Evolutionary conservation across 768 basidiomycete genomes (phyloP).

Genomic region (Pleurotus citrinopileatus): DNA sequence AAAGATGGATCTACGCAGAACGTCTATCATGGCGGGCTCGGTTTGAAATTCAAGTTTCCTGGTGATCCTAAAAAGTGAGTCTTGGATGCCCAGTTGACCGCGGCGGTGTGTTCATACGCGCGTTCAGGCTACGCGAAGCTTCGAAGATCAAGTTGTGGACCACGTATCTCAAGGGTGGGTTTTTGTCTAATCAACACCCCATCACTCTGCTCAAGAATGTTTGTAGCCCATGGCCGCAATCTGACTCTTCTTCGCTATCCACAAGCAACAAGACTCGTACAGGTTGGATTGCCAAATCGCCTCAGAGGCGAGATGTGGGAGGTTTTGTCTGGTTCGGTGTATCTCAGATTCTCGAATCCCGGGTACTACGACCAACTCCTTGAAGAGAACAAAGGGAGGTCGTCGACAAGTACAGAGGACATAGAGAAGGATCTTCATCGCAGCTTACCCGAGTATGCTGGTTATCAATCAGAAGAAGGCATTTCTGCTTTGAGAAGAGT

Average conservation of each 20-base stretch:
- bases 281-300: constrained; percentile 93
- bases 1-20: constrained; percentile 49
- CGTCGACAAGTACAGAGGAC: constrained; percentile 90
- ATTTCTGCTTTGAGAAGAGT: constrained; percentile 84
- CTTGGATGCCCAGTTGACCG: background rate
- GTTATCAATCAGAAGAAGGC: constrained; percentile 89
- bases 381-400: constrained; percentile 72
- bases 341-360: constrained; percentile 83
- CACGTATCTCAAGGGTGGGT: constrained; percentile 74
- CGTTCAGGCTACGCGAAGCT: constrained; percentile 73
- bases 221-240: constrained; percentile 84
- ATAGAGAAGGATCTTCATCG: constrained; percentile 98
- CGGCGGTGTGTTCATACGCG: constrained; percentile 12
- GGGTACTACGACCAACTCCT: constrained; percentile 78
- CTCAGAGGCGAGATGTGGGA: constrained; percentile 99
- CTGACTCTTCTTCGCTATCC: constrained; percentile 96
- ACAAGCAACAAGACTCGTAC: constrained; percentile 93
- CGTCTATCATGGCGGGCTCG: constrained; percentile 74
- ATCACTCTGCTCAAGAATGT: too few species aligned
- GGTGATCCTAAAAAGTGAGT: constrained; percentile 89
- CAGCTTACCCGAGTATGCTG: constrained; percentile 94
- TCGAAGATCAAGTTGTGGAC: constrained; percentile 97
- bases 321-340: constrained; percentile 90
- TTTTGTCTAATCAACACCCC: constrained; percentile 1
- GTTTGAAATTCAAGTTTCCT: constrained; percentile 83